Base-by-base conservation (phyloP, 768 basidiomycete species). In the Suillus cothurnatus region DNA sequence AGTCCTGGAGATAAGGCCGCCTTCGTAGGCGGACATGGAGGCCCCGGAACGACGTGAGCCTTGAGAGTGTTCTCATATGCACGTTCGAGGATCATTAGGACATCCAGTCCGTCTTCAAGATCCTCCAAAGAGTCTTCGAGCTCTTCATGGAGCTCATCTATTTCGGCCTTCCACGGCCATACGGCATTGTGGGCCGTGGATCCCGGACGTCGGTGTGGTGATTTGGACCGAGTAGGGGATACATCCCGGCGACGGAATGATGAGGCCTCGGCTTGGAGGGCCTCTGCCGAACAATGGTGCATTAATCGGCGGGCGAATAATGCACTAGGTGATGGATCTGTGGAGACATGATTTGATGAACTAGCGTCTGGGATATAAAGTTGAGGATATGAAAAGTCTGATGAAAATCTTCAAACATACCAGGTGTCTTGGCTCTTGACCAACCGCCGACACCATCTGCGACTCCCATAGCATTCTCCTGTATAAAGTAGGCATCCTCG, bases 361-460 rank as follows among this genome's bases (percentile, higher is more conserved):
- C 61, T 67, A 36, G 68, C 31, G 34, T 77, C 73, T 74, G 49
- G 12, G 31, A 12, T 19, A 41, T 56, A 43, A 34, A 15, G 23
- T 39, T 36, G 23, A 50, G 38, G 11, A n/a, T 32, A 21, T 28
- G 38, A 39, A 32, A 26, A 21, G 26, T 11, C 39, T 19, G 19
- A 11, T 59, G 19, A 9, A 61, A 39, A 32, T 34, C 14, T 49
- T 49, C 66, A 63, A 14, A 71, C 78, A 23, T 70, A 82, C 81
- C 74, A 63, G 71, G 68, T 39, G 74, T 76, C 64, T 71, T 82
- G 43, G 75, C 72, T 64, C 81, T 77, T 9, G 89, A 84, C 95
- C 95, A 97, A 0, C 95, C 95, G 0, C 96, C 96, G 0, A 98
- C 96, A 36, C 96, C 96, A 73, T 98, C 96, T 4, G 95, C 94